A percentile compares a stretch with the other conserved stretches of the same genome.
phyloP scores from a whole-genome alignment of 1,139 yeast species.

The Lodderomyces margitis region DNA sequence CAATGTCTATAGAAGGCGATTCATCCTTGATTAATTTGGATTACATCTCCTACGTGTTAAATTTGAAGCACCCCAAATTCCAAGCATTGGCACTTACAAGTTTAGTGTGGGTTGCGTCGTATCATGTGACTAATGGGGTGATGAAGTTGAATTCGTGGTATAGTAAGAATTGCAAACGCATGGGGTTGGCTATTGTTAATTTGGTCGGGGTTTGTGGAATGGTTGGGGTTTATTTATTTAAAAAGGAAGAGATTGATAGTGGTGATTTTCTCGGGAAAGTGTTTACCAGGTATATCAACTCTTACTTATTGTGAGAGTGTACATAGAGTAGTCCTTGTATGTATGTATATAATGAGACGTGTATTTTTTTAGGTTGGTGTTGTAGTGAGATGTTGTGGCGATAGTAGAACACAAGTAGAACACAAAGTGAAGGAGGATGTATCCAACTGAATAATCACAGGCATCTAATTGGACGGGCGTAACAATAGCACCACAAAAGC shows the following conservation, averaged over 20 bases:
- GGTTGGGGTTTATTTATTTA: constrained; percentile 25
- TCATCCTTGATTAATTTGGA: constrained; percentile 55
- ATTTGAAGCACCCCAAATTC: constrained; percentile 20
- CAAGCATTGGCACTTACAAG: constrained; percentile 22
- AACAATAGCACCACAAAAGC: neutral
- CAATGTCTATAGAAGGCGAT: constrained; percentile 60
- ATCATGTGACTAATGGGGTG: constrained; percentile 40
- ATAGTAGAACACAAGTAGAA: too few relatives aligned
- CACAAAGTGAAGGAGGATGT: too few relatives aligned
- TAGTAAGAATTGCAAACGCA: constrained; percentile 29
- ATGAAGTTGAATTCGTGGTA: constrained; percentile 30
- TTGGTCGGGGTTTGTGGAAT: constrained; percentile 25
- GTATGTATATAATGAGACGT: neutral
- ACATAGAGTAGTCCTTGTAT: neutral
- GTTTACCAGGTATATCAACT: constrained; percentile 25
- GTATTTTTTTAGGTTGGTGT: too few relatives aligned
- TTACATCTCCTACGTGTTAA: constrained; percentile 48
- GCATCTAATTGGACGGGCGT: neutral
- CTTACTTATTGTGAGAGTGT: constrained; percentile 13
- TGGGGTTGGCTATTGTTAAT: constrained; percentile 34
- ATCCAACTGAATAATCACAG: neutral
- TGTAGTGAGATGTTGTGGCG: too few relatives aligned
- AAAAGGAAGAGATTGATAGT: constrained; percentile 16
- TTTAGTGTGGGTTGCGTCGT: constrained; percentile 26
- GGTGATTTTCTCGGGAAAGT: constrained; percentile 29